phyloP scores from a whole-genome alignment of 257 asterid species.

The Capsicum rhomboideum region DNA sequence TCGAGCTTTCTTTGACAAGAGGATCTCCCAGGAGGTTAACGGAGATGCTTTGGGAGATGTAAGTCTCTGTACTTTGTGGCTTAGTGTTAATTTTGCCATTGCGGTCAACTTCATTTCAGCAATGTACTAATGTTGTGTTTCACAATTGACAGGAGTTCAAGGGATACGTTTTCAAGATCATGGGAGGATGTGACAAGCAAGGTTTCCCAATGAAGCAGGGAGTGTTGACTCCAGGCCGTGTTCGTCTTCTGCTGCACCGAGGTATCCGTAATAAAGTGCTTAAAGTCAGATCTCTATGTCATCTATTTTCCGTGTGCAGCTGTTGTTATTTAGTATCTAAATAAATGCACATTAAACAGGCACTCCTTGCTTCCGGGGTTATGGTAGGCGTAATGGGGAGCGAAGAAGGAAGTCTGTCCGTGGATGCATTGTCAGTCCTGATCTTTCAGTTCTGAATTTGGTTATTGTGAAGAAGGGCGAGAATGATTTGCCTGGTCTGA shows the following conservation, averaged over 20 bases:
- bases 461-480: slow-evolving; percentile 6
- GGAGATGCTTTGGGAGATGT: slow-evolving; percentile 6
- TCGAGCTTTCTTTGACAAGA: slow-evolving; percentile 4
- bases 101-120: not conserved
- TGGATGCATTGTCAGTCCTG: slow-evolving; percentile 2
- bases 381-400: not conserved
- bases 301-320: not conserved
- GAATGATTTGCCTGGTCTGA: slow-evolving; percentile 1
- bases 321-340: not conserved
- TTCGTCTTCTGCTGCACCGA: not conserved
- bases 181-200: slow-evolving; percentile 8
- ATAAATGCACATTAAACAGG: not conserved
- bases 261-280: not conserved
- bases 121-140: not conserved
- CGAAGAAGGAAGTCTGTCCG: slow-evolving; percentile 3
- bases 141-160: not conserved
- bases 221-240: slow-evolving; percentile 4
- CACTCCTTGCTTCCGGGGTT: slow-evolving; percentile 1
- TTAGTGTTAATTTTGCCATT: not conserved
- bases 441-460: slow-evolving; percentile 4
- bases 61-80: not conserved
- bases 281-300: not conserved
- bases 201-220: slow-evolving; percentile 10
- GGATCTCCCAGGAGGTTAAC: slow-evolving; percentile 4
- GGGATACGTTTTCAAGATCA: slow-evolving; percentile 2